Evolutionary conservation across 2,329 filamentous ascomycete genomes (phyloP).

Genomic region (Orbilia blumenaviensis): DNA sequence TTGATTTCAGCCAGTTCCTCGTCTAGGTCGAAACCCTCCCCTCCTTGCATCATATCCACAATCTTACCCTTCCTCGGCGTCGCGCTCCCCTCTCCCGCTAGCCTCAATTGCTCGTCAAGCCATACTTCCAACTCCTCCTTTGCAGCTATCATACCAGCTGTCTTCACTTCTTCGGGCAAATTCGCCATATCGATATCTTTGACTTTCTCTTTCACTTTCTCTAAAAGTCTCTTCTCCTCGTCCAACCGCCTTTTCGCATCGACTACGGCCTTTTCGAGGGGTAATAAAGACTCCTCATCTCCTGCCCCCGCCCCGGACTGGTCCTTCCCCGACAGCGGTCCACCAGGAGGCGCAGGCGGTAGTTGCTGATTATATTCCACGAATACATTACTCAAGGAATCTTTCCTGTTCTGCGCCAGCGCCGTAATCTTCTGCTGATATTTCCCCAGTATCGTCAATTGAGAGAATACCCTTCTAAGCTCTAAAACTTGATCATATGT

Average conservation of each 20-base stretch:
- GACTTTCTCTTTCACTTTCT: conserved; percentile 6
- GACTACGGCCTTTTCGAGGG: conserved; percentile 48
- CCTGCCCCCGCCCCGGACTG: not conserved
- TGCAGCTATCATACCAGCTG: conserved; percentile 36
- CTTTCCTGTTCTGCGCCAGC: conserved; percentile 17
- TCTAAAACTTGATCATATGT: conserved; percentile 46
- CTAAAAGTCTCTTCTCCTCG: conserved; percentile 36
- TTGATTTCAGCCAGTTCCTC: conserved; percentile 33
- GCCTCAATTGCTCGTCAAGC: conserved; percentile 46
- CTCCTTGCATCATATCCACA: not conserved
- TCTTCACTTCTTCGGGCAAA: conserved; percentile 34
- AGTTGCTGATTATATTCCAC: conserved; percentile 23
- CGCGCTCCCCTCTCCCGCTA: conserved; percentile 44
- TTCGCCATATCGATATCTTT: conserved; percentile 13
- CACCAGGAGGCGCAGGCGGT: conserved; percentile 24
- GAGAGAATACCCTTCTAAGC: conserved; percentile 33
- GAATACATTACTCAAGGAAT: conserved; percentile 14
- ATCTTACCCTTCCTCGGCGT: conserved; percentile 39
- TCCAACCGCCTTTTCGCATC: conserved; percentile 59
- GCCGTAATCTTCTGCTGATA: conserved; percentile 46
- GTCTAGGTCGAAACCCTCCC: conserved; percentile 27
- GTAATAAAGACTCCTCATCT: conserved; percentile 40
- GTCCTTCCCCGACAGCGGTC: conserved; percentile 26
- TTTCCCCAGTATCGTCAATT: conserved; percentile 40
- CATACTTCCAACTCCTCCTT: conserved; percentile 46